Evolutionary conservation across 495 filamentous ascomycete genomes (phyloP).

Genomic region (Venustampulla echinocandica): DNA sequence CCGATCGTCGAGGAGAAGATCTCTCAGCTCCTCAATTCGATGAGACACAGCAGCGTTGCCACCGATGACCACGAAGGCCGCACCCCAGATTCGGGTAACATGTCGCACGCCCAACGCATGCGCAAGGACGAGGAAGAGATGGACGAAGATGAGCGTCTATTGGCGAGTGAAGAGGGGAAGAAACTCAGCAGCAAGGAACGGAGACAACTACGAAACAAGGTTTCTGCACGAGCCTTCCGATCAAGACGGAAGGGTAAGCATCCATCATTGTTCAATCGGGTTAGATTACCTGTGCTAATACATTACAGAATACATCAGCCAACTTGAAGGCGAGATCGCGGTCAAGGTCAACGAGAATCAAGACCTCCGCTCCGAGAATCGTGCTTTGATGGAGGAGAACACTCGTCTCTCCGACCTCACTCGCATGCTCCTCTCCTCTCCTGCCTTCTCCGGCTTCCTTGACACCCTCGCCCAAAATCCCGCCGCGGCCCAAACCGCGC

Average conservation of each 20-base stretch:
- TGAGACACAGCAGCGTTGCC: conserved; percentile 57
- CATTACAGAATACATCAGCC: conserved; percentile 76
- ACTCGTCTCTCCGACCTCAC: conserved; percentile 66
- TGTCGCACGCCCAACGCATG: conserved; percentile 46
- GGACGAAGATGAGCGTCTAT: conserved; percentile 91
- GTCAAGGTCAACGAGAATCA: conserved; percentile 60
- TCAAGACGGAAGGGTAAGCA: conserved; percentile 87
- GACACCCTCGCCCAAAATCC: conserved; percentile 57
- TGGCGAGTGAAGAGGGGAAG: conserved; percentile 95
- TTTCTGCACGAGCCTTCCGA: conserved; percentile 93
- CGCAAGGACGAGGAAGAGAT: conserved; percentile 93
- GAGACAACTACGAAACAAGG: conserved; percentile 92
- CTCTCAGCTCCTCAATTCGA: conserved; percentile 72
- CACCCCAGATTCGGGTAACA: conserved; percentile 34
- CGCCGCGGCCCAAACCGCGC: conserved; percentile 26
- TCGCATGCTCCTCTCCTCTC: conserved; percentile 73
- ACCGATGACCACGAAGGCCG: conserved; percentile 40
- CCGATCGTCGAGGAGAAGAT: conserved; percentile 77
- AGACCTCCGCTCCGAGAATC: conserved; percentile 65
- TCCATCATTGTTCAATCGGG: conserved; percentile 1
- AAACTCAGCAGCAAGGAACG: conserved; percentile 92
- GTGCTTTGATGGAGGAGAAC: conserved; percentile 69
- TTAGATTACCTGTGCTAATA: conserved; percentile 39
- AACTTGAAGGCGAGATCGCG: conserved; percentile 81
- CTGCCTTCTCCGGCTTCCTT: conserved; percentile 76